Conservation (phyloP, 768 basidiomycete genomes). For the Podaxis sp. region DNA sequence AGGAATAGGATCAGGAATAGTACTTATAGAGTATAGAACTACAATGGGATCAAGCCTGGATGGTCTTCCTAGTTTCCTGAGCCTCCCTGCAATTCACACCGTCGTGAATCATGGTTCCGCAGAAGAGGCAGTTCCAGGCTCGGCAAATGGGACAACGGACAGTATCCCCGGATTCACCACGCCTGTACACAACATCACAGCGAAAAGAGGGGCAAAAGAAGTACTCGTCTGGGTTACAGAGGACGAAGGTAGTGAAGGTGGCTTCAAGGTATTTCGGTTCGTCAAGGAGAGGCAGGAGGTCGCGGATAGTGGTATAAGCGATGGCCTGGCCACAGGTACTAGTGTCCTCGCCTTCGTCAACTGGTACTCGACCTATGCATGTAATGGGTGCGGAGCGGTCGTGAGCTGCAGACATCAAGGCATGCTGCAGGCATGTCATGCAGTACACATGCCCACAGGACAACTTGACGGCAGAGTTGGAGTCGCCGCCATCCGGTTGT, state of each 20-base stretch:
- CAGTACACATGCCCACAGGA: slow-evolving; percentile 56
- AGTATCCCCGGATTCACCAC: slow-evolving; percentile 22
- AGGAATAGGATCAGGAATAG: not conserved
- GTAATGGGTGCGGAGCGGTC: slow-evolving; percentile 27
- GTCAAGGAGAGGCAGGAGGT: slow-evolving; percentile 35
- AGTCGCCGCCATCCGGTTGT: slow-evolving; percentile 16
- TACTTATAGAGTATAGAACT: not conserved
- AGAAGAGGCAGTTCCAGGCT: slow-evolving; percentile 26
- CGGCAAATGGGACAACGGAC: slow-evolving; percentile 26
- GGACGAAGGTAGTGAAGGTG: slow-evolving; percentile 43
- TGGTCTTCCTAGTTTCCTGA: not conserved
- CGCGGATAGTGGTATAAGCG: slow-evolving; percentile 36
- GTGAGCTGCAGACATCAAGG: slow-evolving; percentile 32
- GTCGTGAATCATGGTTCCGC: slow-evolving; percentile 26
- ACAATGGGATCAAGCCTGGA: not conserved
- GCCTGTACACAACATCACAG: slow-evolving; percentile 46
- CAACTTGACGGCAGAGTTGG: slow-evolving; percentile 29
- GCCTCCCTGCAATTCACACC: slow-evolving; percentile 23
- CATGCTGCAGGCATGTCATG: slow-evolving; percentile 43
- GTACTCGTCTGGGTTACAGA: slow-evolving; percentile 35
- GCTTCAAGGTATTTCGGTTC: slow-evolving; percentile 38
- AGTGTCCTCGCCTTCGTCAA: slow-evolving; percentile 13
- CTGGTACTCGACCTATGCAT: slow-evolving; percentile 34
- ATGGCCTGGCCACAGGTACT: slow-evolving; percentile 31
- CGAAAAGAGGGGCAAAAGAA: slow-evolving; percentile 54